Evolutionary conservation across 106 monocot species (phyloP).

Genomic region (Phalaenopsis equestris): DNA sequence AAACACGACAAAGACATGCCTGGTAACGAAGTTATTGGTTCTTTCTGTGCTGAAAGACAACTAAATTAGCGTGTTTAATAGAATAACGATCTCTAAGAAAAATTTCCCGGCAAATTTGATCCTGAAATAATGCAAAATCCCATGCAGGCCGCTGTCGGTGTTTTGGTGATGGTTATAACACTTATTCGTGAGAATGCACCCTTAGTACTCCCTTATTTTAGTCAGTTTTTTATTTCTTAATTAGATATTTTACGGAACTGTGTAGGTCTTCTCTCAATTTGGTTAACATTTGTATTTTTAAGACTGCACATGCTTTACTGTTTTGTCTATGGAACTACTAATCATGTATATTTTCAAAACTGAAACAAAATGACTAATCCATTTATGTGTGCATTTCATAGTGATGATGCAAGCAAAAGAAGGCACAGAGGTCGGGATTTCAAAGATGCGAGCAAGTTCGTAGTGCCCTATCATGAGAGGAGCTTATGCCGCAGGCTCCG

Average conservation of each 20-base stretch:
- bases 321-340: neutral
- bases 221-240: neutral
- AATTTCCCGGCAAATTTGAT: no score
- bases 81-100: no score
- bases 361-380: neutral
- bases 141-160: no score
- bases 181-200: neutral
- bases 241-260: neutral
- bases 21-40: no score
- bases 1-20: no score
- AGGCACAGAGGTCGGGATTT: slow-evolving; percentile 29
- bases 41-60: no score
- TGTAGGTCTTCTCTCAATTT: neutral
- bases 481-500: slow-evolving; percentile 42
- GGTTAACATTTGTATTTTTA: neutral
- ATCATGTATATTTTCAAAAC: neutral
- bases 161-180: no score
- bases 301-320: neutral
- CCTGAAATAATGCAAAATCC: no score
- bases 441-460: slow-evolving; percentile 35
- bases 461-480: slow-evolving; percentile 20
- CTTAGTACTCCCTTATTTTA: neutral
- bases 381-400: neutral
- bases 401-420: slow-evolving; percentile 46
- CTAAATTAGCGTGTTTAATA: no score